A percentile compares a stretch with the other conserved stretches of the same genome.
phyloP scores from a whole-genome alignment of 129 eudicot species.

The Tanacetum coccineum region DNA sequence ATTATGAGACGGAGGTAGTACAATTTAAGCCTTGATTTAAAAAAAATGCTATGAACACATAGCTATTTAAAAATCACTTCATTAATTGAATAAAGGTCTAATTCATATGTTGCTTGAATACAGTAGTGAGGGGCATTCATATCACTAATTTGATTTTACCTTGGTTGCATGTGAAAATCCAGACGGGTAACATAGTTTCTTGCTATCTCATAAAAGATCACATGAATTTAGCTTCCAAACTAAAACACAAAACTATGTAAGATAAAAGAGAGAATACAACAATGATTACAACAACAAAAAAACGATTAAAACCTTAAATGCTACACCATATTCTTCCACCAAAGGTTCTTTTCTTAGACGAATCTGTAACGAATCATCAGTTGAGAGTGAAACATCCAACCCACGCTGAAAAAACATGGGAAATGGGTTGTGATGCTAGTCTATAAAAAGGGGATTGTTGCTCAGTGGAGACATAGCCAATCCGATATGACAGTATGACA shows the following conservation, averaged over 20 bases:
- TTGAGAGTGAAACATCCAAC: conserved; percentile 83
- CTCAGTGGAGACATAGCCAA: conserved; percentile 95
- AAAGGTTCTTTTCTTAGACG: conserved; percentile 93
- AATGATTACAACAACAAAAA: conserved; percentile 5
- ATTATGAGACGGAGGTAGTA: too few relatives aligned
- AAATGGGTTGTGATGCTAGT: conserved; percentile 93
- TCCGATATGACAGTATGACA: conserved; percentile 65
- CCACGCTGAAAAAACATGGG: conserved; percentile 98
- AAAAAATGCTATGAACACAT: background rate
- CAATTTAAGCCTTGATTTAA: background rate
- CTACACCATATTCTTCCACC: conserved; percentile 97
- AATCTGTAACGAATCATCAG: conserved; percentile 93
- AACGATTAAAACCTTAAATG: conserved; percentile 64
- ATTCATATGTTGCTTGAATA: too few relatives aligned
- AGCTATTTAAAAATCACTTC: too few relatives aligned
- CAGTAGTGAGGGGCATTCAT: too few relatives aligned
- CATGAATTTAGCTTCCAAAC: conserved; percentile 99
- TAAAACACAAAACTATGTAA: conserved; percentile 19
- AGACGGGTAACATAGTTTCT: conserved; percentile 90
- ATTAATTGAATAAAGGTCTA: too few relatives aligned
- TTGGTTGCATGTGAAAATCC: conserved; percentile 89
- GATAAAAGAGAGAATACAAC: conserved; percentile 6
- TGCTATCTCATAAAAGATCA: conserved; percentile 93
- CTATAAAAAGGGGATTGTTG: conserved; percentile 89
- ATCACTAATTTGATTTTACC: conserved; percentile 33